Base-by-base conservation (phyloP, 2,329 filamentous ascomycete species). In the Ophiosphaerella herpotricha region DNA sequence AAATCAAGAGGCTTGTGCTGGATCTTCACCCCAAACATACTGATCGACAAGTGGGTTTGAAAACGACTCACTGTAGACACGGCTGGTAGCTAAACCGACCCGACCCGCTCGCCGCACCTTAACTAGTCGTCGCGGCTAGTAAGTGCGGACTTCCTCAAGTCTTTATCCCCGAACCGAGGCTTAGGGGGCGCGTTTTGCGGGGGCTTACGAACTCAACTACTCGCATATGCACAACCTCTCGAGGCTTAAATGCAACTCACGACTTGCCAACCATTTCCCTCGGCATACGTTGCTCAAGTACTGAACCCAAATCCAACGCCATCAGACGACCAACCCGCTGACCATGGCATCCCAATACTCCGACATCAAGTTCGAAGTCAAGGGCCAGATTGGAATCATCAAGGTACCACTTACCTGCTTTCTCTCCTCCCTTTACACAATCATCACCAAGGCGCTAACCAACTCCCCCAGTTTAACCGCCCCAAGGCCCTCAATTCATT, bases 401-500 rank as follows among this genome's bases (percentile, higher is more conserved):
- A 79, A 75, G 57, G 76, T 75, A 74, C 16, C 4, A 14, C 4
- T 4, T 14, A n/a, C 8, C 18, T 6, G 23, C 23, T 14, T 46
- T 13, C 32, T 18, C 29, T 9, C n/a, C n/a, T 16, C 4, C n/a
- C 18, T 11, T 21, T 9, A 7, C 31, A n/a, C 18, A 31, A 52
- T 1, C 13, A 42, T 29, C 26, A 44, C 24, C 16, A 16, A 7
- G 37, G 11, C 12, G 12, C 37, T 23, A 39, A 39, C 37, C n/a
- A 12, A 18, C 6, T 6, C 8, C 29, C 38, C 38, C 50, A 73
- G 77, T 74, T 81, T 62, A 80, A 80, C 63, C 74, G 78, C 3
- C 78, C 78, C 9, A 76, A 77, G 57, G 63, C 68, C 2, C 72
- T 80, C 35, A 80, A 80, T 61, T 73, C 78, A 1, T 80, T 80